Conservation (phyloP, 2,329 filamentous ascomycete genomes). For the Xylaria sp. region DNA sequence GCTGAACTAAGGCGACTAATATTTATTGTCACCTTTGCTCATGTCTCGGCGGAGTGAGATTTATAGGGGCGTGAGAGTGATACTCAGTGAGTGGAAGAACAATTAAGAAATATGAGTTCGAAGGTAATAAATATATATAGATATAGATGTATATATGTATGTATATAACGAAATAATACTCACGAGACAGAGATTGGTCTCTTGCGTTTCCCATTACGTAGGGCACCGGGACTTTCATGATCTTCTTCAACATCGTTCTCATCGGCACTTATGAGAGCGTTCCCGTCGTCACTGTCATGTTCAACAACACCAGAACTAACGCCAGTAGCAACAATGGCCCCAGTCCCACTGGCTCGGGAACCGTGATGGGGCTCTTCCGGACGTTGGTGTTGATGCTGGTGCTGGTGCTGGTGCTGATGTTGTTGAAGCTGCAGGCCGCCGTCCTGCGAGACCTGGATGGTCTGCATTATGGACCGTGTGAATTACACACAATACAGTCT, state of each 20-base stretch:
- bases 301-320: slow-evolving; percentile 31
- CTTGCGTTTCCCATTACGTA: slow-evolving; percentile 65
- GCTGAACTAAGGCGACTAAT: not conserved
- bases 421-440: slow-evolving; percentile 30
- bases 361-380: slow-evolving; percentile 40
- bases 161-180: slow-evolving; percentile 18
- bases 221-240: slow-evolving; percentile 51
- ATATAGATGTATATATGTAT: not conserved
- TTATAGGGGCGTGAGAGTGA: not conserved
- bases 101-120: not conserved
- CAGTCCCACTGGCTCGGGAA: slow-evolving; percentile 36
- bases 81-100: not conserved
- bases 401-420: slow-evolving; percentile 11
- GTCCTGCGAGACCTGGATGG: slow-evolving; percentile 42
- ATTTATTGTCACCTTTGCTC: not conserved
- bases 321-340: not conserved
- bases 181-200: slow-evolving; percentile 70
- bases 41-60: not conserved
- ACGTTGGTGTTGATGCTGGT: slow-evolving; percentile 15
- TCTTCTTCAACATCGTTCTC: slow-evolving; percentile 51
- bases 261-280: slow-evolving; percentile 56
- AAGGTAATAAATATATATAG: not conserved
- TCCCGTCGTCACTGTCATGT: slow-evolving; percentile 60
- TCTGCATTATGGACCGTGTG: slow-evolving; percentile 38
- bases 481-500: not conserved